Evolutionary conservation across 2,329 filamentous ascomycete genomes (phyloP).

Genomic region (Aspergillus oerlinghausenensis): DNA sequence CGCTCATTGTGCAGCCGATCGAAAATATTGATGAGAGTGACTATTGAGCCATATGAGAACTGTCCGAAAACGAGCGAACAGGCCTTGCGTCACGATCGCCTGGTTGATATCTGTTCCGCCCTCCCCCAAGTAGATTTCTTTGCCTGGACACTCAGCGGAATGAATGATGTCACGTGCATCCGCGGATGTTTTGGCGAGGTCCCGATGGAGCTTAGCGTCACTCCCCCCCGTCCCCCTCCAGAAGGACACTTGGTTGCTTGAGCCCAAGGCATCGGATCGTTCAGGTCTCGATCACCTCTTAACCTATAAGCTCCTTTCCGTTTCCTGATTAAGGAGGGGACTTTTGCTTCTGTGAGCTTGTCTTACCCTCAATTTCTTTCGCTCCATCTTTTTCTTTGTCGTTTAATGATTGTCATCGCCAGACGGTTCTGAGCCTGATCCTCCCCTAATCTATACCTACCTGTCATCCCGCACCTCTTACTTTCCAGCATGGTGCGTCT

Average conservation of each 20-base stretch:
- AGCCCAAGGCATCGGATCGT: slow-evolving; percentile 3
- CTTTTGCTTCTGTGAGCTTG: slow-evolving; percentile 8
- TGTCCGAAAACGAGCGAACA: background rate
- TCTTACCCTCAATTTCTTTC: slow-evolving; percentile 6
- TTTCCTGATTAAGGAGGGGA: slow-evolving; percentile 27
- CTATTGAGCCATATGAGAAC: background rate
- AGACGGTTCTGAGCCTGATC: slow-evolving; percentile 12
- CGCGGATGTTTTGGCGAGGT: slow-evolving; percentile 32
- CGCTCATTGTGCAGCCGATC: slow-evolving; percentile 60
- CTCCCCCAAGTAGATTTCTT: slow-evolving; percentile 1
- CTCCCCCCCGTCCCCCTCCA: slow-evolving; percentile 26
- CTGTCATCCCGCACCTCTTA: slow-evolving; percentile 15
- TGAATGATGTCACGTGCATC: slow-evolving; percentile 33
- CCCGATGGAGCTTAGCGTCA: slow-evolving; percentile 26
- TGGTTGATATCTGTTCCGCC: background rate
- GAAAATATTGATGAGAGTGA: background rate
- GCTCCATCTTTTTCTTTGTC: slow-evolving; percentile 6
- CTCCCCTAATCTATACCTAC: slow-evolving; percentile 20
- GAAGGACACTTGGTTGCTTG: slow-evolving; percentile 40
- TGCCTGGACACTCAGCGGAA: slow-evolving; percentile 11
- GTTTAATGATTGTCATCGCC: slow-evolving; percentile 15
- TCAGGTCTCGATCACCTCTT: slow-evolving; percentile 21
- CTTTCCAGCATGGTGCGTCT: slow-evolving; percentile 76
- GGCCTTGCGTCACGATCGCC: background rate
- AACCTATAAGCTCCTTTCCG: slow-evolving; percentile 23